These are phyloP conservation scores for Phytophthora niederhauseri DNA, from an alignment of 352 stramenopile genomes.

Conservation along the genomic window DNA sequence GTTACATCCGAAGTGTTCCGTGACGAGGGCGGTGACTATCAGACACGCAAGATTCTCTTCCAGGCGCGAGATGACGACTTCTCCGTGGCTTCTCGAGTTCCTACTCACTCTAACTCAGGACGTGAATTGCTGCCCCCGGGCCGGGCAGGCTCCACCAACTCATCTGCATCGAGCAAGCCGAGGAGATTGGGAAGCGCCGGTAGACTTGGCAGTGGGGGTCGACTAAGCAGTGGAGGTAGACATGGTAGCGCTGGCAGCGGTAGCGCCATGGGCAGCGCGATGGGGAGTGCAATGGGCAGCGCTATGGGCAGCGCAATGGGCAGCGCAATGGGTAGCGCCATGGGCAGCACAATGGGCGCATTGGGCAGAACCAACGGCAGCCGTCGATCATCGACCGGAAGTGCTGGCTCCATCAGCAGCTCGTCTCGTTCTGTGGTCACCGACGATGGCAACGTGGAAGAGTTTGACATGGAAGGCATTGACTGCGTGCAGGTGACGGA, in stretches of 20 bases:
- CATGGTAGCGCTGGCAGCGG: constrained; percentile 21
- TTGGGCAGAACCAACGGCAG: constrained; percentile 27
- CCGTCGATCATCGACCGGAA: constrained; percentile 53
- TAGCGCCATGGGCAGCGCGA: constrained; percentile 18
- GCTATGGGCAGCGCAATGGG: constrained; percentile 24
- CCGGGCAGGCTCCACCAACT: constrained; percentile 45
- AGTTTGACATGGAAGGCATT: constrained; percentile 79
- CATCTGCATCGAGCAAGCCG: constrained; percentile 44
- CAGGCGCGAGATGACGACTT: constrained; percentile 88
- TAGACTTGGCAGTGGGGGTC: constrained; percentile 13
- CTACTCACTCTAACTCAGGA: constrained; percentile 70
- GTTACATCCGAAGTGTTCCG: constrained; percentile 91
- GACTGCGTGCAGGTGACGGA: constrained; percentile 80
- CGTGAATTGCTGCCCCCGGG: constrained; percentile 49
- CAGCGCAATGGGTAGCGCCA: constrained; percentile 23
- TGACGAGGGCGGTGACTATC: constrained; percentile 83
- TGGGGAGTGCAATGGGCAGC: constrained; percentile 25
- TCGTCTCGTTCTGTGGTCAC: constrained; percentile 50
- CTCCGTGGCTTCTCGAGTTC: constrained; percentile 79
- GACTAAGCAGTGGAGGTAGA: constrained; percentile 17
- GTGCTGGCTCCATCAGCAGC: constrained; percentile 53
- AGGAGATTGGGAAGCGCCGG: constrained; percentile 35
- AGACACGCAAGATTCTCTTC: constrained; percentile 90
- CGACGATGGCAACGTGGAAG: constrained; percentile 41
- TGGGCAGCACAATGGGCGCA: constrained; percentile 16